Evolutionary conservation across 257 asterid species (phyloP), one percentile per base, ranked within the genome.

Genomic region (Cynanchum wilfordii): DNA sequence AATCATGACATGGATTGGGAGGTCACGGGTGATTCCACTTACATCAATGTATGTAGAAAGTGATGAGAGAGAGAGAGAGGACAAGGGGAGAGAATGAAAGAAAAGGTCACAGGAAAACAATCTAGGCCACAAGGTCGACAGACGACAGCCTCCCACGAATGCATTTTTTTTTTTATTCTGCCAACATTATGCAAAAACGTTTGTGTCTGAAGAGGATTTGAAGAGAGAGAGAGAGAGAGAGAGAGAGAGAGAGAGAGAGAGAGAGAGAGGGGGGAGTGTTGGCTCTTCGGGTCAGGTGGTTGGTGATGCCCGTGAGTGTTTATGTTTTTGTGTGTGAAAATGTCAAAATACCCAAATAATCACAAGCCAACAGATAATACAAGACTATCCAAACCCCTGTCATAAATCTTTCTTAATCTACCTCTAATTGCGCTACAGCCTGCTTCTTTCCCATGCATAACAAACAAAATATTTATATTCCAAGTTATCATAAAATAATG

Each of bases 21-120:
- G 80, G 85, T 85, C 89, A 85, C 89, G 85, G 89, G 87, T 82
- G 87, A 63, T 69, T 78, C 84, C 82, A 83, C 81, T 76, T 81
- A 69, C 78, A 71, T 58, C 73, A 65, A 72, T 68, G 75, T 20
- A 72, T 65, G 75, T 44, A 55, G 79, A 75, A 58, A 49, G 75
- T 73, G 66, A 59, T 45, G 72, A 44, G 69, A 19, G 74, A 44
- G 63, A 22, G 69, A 10, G 25, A 29, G 71, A 25, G 60, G 60
- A 30, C 3, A 42, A 62, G 4, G 57, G n/a, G 59, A 11, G 44
- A 30, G 66, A 33, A 40, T 17, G 67, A 22, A 9, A 54, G 27
- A 22, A 66, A 66, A 57, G 62, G 33, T 86, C 90, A 86, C 87
- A 82, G 45, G 88, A 17, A 22, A 69, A 56, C 75, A 76, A 78